Conservation (phyloP, 2,329 filamentous ascomycete species). For the Cadophora luteo-olivacea region DNA sequence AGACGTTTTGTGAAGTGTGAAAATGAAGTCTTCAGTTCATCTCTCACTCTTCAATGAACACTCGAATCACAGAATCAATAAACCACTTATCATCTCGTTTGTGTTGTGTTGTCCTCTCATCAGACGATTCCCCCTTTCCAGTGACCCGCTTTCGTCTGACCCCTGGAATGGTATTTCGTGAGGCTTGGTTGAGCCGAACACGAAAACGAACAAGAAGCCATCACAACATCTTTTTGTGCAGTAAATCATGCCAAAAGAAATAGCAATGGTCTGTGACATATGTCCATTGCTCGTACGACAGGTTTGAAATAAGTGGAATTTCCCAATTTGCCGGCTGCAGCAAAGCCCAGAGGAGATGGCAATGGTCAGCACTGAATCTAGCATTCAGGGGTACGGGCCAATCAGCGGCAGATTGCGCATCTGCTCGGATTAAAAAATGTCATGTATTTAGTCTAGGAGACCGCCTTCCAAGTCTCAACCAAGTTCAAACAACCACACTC, state of each 20-base stretch:
- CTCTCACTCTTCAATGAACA: neutral
- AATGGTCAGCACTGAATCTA: neutral
- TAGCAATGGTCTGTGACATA: constrained; percentile 18
- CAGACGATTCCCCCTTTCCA: neutral
- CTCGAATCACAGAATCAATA: neutral
- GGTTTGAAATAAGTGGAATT: neutral
- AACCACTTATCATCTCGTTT: constrained; percentile 5
- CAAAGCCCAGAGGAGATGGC: constrained; percentile 2
- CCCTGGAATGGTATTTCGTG: neutral
- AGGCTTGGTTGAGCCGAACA: constrained; percentile 12
- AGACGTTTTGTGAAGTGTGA: no score
- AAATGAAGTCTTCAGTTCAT: no score
- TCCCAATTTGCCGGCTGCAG: neutral
- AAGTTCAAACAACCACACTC: constrained; percentile 8
- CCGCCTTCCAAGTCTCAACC: constrained; percentile 12
- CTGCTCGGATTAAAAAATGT: constrained; percentile 2
- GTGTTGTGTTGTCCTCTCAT: neutral
- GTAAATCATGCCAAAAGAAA: constrained; percentile 6
- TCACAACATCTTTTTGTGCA: neutral
- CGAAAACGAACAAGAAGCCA: constrained; percentile 23
- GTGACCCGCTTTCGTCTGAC: neutral
- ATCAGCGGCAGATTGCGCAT: constrained; percentile 28
- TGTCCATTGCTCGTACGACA: constrained; percentile 23
- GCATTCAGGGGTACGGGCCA: constrained; percentile 27
- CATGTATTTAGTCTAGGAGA: constrained; percentile 24